phyloP scores from a whole-genome alignment of 1,284 basidiomycete genomes.

The Trichosporon coremiiforme region DNA sequence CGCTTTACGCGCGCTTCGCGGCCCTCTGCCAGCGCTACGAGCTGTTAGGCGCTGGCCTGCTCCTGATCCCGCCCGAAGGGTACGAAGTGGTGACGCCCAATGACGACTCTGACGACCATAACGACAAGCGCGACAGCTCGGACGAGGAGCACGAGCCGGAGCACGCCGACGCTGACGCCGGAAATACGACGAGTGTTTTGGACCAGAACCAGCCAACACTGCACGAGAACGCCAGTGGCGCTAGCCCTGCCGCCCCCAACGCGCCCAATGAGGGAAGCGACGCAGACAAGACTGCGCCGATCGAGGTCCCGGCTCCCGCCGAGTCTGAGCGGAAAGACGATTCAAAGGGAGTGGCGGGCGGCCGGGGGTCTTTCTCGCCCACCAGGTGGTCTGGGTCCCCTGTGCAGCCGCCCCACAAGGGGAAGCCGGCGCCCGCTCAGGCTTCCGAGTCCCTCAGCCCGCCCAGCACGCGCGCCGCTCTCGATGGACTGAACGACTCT shows the following conservation, averaged over 20 bases:
- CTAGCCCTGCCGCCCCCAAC: not conserved
- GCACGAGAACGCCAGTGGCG: not conserved
- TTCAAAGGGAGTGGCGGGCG: not conserved
- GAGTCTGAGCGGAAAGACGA: slow-evolving; percentile 9
- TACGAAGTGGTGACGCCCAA: slow-evolving; percentile 23
- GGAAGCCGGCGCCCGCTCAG: slow-evolving; percentile 31
- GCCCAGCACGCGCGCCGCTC: slow-evolving; percentile 24
- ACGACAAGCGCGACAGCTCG: slow-evolving; percentile 32
- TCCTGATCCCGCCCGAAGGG: slow-evolving; percentile 67
- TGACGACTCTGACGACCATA: slow-evolving; percentile 23
- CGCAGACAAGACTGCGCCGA: not conserved
- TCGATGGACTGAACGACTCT: slow-evolving; percentile 21
- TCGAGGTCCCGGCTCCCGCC: not conserved
- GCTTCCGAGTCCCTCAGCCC: slow-evolving; percentile 26
- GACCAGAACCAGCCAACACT: not conserved
- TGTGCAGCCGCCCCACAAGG: slow-evolving; percentile 30
- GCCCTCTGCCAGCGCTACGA: slow-evolving; percentile 78
- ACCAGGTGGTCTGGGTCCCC: slow-evolving; percentile 28
- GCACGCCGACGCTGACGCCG: not conserved
- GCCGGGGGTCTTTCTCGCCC: slow-evolving; percentile 19
- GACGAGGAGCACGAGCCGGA: slow-evolving; percentile 23
- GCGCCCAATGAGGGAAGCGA: not conserved
- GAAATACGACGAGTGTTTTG: slow-evolving; percentile 17
- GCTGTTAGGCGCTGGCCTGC: slow-evolving; percentile 71
- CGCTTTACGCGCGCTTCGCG: slow-evolving; percentile 86